These are phyloP conservation scores for Blepharisma japonicum DNA, from an alignment of 73 alveolate species.

Conservation along the genomic window DNA sequence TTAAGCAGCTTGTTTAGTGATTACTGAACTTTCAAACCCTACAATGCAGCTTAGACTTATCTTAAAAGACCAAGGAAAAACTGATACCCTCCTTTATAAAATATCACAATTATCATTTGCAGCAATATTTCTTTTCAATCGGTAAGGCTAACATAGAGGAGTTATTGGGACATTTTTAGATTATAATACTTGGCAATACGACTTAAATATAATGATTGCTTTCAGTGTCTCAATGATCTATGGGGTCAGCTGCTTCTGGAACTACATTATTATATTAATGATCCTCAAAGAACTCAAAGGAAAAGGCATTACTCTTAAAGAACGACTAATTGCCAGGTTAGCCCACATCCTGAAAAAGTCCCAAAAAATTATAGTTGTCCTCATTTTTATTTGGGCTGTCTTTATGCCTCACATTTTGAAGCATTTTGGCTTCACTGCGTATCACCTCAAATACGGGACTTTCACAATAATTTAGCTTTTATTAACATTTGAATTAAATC, in stretches of 20 bases:
- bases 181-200: neutral
- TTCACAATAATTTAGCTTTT: conserved; percentile 13
- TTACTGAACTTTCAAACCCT: conserved; percentile 23
- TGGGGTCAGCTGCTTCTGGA: conserved; percentile 13
- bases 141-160: conserved; percentile 10
- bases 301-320: neutral
- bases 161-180: conserved; percentile 22
- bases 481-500: too few species aligned
- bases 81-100: neutral
- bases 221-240: neutral
- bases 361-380: neutral
- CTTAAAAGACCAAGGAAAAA: neutral
- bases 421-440: neutral
- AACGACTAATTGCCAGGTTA: neutral
- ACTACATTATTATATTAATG: neutral
- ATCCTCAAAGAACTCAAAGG: neutral
- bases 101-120: conserved; percentile 5
- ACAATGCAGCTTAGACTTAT: conserved; percentile 15
- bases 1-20: neutral
- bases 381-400: conserved; percentile 20
- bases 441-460: neutral
- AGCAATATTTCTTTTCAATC: neutral
- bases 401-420: conserved; percentile 18
- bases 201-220: neutral
- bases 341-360: neutral